phyloP scores from a whole-genome alignment of 2,329 filamentous ascomycete genomes.

The Colletotrichum liaoningense region DNA sequence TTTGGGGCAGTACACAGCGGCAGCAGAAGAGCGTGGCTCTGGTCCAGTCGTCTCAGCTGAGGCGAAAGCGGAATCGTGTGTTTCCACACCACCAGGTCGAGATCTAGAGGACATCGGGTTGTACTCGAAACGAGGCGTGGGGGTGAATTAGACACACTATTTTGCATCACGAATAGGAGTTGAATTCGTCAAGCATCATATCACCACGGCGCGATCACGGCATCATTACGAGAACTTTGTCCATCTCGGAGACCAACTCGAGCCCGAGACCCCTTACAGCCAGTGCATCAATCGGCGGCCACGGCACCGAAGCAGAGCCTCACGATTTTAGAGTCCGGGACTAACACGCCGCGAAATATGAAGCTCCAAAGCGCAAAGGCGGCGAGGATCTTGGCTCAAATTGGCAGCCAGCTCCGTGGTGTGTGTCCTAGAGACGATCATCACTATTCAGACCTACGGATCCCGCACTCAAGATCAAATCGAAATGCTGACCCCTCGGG shows the following conservation, averaged over 20 bases:
- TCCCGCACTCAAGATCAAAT: background rate
- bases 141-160: conserved; percentile 8
- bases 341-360: conserved; percentile 1
- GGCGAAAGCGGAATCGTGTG: background rate
- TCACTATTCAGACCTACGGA: conserved; percentile 6
- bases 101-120: conserved; percentile 5
- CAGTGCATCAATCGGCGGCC: background rate
- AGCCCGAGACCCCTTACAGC: background rate
- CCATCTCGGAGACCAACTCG: conserved; percentile 3
- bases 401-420: conserved; percentile 29
- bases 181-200: conserved; percentile 19
- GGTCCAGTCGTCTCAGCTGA: conserved; percentile 1
- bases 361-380: conserved; percentile 11
- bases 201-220: conserved; percentile 15
- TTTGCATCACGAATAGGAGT: conserved; percentile 11
- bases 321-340: background rate
- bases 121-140: conserved; percentile 16
- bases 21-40: conserved; percentile 2
- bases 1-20: background rate
- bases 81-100: conserved; percentile 11
- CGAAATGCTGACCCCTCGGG: conserved; percentile 9
- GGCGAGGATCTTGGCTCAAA: conserved; percentile 20
- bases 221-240: conserved; percentile 1
- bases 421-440: background rate
- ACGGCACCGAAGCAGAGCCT: conserved; percentile 10